A percentile compares a stretch with the other conserved stretches of the same genome.
Conservation (phyloP, 441 rosid genomes). For the Eruca vesicaria region DNA sequence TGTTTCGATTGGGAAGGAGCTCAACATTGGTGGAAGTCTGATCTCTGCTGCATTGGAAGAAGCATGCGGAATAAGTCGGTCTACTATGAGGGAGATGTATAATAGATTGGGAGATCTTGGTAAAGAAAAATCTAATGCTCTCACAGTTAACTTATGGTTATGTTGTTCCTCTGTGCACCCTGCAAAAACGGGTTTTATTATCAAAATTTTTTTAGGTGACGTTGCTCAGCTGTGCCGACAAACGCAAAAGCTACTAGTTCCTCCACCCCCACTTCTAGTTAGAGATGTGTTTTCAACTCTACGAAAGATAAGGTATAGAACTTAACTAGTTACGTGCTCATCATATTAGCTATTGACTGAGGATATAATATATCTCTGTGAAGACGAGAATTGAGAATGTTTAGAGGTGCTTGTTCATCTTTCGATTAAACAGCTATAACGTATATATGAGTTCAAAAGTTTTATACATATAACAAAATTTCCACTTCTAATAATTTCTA, state of each 20-base stretch:
- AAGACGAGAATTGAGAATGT: not conserved
- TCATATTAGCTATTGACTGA: not conserved
- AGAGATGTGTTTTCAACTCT: slow-evolving; percentile 67
- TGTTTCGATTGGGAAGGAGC: slow-evolving; percentile 50
- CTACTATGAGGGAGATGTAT: slow-evolving; percentile 76
- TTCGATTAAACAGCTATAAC: not conserved
- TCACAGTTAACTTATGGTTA: not conserved
- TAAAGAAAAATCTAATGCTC: slow-evolving; percentile 33
- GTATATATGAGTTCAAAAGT: not conserved
- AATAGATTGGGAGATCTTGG: slow-evolving; percentile 83
- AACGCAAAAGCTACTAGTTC: slow-evolving; percentile 72
- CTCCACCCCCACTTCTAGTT: slow-evolving; percentile 66
- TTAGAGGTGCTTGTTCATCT: not conserved
- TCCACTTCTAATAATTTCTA: not conserved
- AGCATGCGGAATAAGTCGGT: slow-evolving; percentile 74
- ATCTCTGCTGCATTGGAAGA: slow-evolving; percentile 79
- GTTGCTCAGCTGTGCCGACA: slow-evolving; percentile 88
- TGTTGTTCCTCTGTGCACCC: slow-evolving; percentile 12
- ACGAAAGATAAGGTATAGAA: slow-evolving; percentile 66
- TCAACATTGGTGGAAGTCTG: slow-evolving; percentile 81
- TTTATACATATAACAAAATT: not conserved
- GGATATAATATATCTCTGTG: not conserved
- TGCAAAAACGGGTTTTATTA: slow-evolving; percentile 9
- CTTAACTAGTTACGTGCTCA: slow-evolving; percentile 1
- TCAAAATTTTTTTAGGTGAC: slow-evolving; percentile 53